Evolutionary conservation across 2,329 filamentous ascomycete genomes (phyloP).

Genomic region (Clonostachys sp.): DNA sequence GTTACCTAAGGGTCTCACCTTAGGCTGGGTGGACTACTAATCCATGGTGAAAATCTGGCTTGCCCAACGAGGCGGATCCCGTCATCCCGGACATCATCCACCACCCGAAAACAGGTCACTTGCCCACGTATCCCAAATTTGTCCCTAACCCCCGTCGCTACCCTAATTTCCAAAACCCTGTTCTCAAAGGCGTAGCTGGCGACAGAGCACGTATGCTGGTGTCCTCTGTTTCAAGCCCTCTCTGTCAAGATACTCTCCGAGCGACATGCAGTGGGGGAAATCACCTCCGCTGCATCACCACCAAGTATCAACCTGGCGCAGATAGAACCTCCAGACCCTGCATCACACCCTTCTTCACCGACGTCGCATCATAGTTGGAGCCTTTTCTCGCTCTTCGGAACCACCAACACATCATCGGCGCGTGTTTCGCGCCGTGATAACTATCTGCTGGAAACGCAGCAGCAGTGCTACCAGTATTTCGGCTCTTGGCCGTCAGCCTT

Average conservation of each 20-base stretch:
- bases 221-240: conserved; percentile 4
- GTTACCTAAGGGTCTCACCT: too few relatives aligned
- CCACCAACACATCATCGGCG: conserved; percentile 8
- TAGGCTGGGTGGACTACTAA: too few relatives aligned
- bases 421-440: conserved; percentile 44
- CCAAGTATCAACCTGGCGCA: conserved; percentile 52
- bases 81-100: too few relatives aligned
- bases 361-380: neutral
- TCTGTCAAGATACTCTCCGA: conserved; percentile 6
- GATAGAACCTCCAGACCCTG: conserved; percentile 30
- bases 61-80: too few relatives aligned
- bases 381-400: neutral
- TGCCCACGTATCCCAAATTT: neutral
- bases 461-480: conserved; percentile 6
- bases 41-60: too few relatives aligned
- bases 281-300: conserved; percentile 48
- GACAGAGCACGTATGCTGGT: conserved; percentile 7
- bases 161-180: neutral
- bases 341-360: neutral
- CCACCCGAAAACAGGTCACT: neutral
- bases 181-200: neutral
- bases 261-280: conserved; percentile 53
- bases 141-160: neutral
- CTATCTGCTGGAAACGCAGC: conserved; percentile 33
- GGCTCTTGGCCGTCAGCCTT: conserved; percentile 41